These are phyloP conservation scores for Dryas octopetala DNA, from an alignment of 306 rosid genomes.

Conservation along the genomic window DNA sequence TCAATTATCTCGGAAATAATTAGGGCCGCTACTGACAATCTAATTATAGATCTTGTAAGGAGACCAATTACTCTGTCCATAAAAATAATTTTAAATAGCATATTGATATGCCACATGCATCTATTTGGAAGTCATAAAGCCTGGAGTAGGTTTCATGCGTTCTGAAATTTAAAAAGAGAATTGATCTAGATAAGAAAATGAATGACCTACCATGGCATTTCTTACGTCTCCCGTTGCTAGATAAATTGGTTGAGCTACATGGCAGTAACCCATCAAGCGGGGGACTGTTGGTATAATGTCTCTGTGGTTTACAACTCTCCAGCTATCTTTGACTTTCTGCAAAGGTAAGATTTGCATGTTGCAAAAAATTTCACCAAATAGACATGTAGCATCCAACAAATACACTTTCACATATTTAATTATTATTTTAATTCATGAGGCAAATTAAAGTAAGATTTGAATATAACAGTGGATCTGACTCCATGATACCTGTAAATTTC, in stretches of 20 bases:
- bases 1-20: background rate
- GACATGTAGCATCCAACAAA: background rate
- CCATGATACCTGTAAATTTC: background rate
- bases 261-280: slow-evolving; percentile 97
- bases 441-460: background rate
- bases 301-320: slow-evolving; percentile 98
- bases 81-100: background rate
- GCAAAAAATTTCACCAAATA: slow-evolving; percentile 30
- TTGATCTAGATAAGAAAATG: background rate
- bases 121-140: background rate
- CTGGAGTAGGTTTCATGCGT: background rate
- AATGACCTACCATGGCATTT: slow-evolving; percentile 62
- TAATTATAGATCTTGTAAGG: background rate
- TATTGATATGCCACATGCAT: background rate
- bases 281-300: slow-evolving; percentile 96
- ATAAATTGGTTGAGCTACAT: slow-evolving; percentile 88
- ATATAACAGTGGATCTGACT: slow-evolving; percentile 7
- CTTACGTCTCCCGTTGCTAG: slow-evolving; percentile 71
- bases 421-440: background rate
- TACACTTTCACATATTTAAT: background rate
- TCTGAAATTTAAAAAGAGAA: background rate
- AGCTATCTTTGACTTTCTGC: slow-evolving; percentile 96
- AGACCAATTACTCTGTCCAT: background rate
- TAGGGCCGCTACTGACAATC: background rate
- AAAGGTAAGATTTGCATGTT: slow-evolving; percentile 24